Conservation (phyloP, 371 early-diverging fungal species). For the Blastocladiella emersonii region DNA sequence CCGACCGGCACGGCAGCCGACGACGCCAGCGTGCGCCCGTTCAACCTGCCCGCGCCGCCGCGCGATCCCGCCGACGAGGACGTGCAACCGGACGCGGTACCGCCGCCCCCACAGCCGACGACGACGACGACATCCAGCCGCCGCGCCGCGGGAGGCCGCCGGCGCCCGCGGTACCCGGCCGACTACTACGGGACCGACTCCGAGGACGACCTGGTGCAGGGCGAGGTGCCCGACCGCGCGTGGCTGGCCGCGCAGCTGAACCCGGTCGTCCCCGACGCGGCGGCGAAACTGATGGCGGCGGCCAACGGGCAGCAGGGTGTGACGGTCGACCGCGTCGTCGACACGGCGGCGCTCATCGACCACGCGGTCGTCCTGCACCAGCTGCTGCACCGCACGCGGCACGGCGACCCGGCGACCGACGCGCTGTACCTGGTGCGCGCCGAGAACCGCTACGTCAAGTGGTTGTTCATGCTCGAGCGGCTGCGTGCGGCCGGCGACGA, state of each 20-base stretch:
- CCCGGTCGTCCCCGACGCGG: neutral
- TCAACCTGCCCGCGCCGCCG: too few relatives aligned
- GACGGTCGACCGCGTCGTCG: neutral
- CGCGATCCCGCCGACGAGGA: too few relatives aligned
- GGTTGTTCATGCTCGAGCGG: neutral
- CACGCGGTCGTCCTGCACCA: neutral
- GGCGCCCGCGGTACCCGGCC: too few relatives aligned
- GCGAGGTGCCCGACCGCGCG: neutral
- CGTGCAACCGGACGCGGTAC: too few relatives aligned
- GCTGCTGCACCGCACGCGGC: neutral
- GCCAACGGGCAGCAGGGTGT: neutral
- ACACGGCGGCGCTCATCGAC: neutral
- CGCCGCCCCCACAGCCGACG: too few relatives aligned
- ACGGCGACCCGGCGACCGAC: neutral
- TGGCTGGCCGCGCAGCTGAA: neutral
- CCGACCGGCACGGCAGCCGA: too few relatives aligned
- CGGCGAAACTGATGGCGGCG: neutral
- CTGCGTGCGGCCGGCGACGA: neutral
- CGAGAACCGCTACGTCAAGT: conserved; percentile 3
- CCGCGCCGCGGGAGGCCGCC: too few relatives aligned
- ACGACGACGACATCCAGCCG: too few relatives aligned
- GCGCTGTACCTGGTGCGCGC: neutral
- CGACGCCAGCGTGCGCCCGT: too few relatives aligned
- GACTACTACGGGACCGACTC: too few relatives aligned
- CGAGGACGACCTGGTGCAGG: too few relatives aligned